phyloP scores from a whole-genome alignment of 1,139 yeast genomes.

The Yamadazyma jaroonii region DNA sequence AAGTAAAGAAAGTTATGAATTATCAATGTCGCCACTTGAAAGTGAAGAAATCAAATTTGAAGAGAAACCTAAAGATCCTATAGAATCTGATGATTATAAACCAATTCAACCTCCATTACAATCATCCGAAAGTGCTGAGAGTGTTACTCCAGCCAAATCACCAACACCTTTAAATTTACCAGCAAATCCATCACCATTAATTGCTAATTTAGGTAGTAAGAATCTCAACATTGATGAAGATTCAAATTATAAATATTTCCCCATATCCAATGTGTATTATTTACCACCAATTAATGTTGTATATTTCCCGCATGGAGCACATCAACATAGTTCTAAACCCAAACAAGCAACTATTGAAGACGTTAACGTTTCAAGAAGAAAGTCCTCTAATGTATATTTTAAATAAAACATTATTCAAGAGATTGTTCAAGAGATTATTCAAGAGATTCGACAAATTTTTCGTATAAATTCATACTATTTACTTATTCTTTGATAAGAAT shows the following conservation, averaged over 20 bases:
- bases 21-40: constrained; percentile 12
- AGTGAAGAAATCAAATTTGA: background rate
- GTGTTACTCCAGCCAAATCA: constrained; percentile 5
- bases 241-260: constrained; percentile 50
- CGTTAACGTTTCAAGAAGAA: constrained; percentile 15
- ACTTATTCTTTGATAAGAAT: constrained; percentile 58
- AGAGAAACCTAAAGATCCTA: constrained; percentile 3
- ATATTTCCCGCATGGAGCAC: constrained; percentile 59
- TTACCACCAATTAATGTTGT: constrained; percentile 60
- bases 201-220: constrained; percentile 1
- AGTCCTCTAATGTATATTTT: constrained; percentile 32
- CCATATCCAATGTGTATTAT: constrained; percentile 54
- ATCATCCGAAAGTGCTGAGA: constrained; percentile 4
- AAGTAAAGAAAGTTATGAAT: constrained; percentile 20
- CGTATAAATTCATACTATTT: background rate
- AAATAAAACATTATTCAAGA: constrained; percentile 16
- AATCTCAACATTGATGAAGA: constrained; percentile 2
- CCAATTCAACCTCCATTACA: background rate
- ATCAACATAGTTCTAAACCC: constrained; percentile 26
- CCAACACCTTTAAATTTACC: background rate
- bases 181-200: constrained; percentile 5
- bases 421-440: background rate
- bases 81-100: background rate
- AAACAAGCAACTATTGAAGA: constrained; percentile 11
- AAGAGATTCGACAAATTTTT: background rate